Evolutionary conservation across 495 filamentous ascomycete species (phyloP).

Genomic region (Mytilinidion resinicola): DNA sequence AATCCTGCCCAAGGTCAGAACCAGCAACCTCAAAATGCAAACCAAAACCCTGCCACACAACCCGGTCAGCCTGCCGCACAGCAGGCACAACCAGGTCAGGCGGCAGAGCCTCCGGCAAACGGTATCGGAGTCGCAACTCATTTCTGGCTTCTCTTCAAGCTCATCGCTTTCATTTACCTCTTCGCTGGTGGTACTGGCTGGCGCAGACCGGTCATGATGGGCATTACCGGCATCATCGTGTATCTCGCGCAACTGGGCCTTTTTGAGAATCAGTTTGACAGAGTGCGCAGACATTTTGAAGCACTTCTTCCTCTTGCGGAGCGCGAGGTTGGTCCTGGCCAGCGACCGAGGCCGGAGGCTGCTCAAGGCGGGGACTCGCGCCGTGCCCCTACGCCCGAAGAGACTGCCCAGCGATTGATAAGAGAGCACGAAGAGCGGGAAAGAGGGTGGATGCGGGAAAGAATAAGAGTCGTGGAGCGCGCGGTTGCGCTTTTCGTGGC

Average conservation of each 20-base stretch:
- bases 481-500: slow-evolving; percentile 77
- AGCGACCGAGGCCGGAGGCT: slow-evolving; percentile 21
- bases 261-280: slow-evolving; percentile 51
- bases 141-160: slow-evolving; percentile 71
- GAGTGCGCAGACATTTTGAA: slow-evolving; percentile 65
- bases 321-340: neutral
- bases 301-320: slow-evolving; percentile 55
- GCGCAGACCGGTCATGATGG: slow-evolving; percentile 60
- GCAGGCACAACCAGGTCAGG: neutral
- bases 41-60: neutral
- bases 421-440: slow-evolving; percentile 45
- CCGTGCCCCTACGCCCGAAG: slow-evolving; percentile 42
- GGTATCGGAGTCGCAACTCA: slow-evolving; percentile 22
- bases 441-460: slow-evolving; percentile 49
- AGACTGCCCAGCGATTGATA: slow-evolving; percentile 51
- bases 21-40: slow-evolving; percentile 5
- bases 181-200: slow-evolving; percentile 68
- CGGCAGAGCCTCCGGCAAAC: slow-evolving; percentile 6
- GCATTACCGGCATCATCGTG: slow-evolving; percentile 50
- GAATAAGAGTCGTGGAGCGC: slow-evolving; percentile 60
- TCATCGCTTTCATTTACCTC: slow-evolving; percentile 73
- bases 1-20: slow-evolving; percentile 10
- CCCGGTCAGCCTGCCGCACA: neutral
- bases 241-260: slow-evolving; percentile 62
- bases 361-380: slow-evolving; percentile 31